These are phyloP conservation scores for Chytridium lagenaria DNA, from an alignment of 371 early-diverging fungal genomes.

Conservation along the genomic window DNA sequence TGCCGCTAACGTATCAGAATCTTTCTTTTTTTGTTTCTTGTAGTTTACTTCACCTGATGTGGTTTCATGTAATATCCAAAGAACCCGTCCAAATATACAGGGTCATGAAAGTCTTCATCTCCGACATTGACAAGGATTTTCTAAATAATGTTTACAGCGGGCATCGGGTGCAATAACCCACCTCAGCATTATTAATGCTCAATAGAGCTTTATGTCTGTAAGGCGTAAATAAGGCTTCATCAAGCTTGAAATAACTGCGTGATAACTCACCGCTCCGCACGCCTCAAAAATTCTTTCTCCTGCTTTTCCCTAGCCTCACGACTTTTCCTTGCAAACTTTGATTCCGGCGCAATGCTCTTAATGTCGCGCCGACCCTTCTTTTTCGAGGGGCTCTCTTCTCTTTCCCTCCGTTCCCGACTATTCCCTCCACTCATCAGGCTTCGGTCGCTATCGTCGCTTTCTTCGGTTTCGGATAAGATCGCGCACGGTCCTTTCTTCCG, in stretches of 20 bases:
- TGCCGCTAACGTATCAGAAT: background rate
- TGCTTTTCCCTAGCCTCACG: constrained; percentile 11
- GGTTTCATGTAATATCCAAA: constrained; percentile 61
- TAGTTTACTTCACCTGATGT: too few species aligned
- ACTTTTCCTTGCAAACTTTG: background rate
- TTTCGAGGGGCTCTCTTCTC: too few species aligned
- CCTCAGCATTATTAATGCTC: too few species aligned
- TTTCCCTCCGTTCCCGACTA: too few species aligned
- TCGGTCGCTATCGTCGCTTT: background rate
- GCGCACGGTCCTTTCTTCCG: too few species aligned
- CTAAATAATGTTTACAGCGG: too few species aligned
- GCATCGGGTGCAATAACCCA: too few species aligned
- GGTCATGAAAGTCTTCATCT: constrained; percentile 55
- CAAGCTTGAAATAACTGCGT: too few species aligned
- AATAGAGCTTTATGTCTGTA: too few species aligned
- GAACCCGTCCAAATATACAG: constrained; percentile 60
- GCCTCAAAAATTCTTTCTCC: constrained; percentile 19
- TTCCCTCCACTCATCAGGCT: background rate
- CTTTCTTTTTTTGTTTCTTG: background rate
- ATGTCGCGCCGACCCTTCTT: constrained; percentile 26
- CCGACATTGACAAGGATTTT: constrained; percentile 61
- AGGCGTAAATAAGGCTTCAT: too few species aligned
- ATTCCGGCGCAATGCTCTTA: constrained; percentile 28
- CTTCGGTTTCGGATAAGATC: too few species aligned
- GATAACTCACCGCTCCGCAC: constrained; percentile 23